Evolutionary conservation across 352 stramenopile species (phyloP).

Genomic region (Globisporangium camurandrum): DNA sequence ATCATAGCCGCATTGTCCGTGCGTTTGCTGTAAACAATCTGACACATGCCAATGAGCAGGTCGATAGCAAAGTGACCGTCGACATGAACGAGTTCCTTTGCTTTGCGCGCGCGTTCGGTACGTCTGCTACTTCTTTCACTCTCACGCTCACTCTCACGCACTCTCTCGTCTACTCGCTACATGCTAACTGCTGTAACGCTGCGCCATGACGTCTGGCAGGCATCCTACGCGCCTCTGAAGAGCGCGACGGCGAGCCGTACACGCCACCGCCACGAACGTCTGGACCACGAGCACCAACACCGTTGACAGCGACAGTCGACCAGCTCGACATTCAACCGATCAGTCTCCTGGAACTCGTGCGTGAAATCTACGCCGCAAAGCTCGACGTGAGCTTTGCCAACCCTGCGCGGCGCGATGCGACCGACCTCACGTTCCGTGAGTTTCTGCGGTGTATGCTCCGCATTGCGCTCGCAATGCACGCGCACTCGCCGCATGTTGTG

Average conservation of each 20-base stretch:
- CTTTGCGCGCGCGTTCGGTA: slow-evolving; percentile 66
- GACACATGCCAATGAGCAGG: slow-evolving; percentile 12
- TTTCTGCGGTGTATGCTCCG: slow-evolving; percentile 66
- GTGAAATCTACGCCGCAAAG: slow-evolving; percentile 66
- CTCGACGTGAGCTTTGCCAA: slow-evolving; percentile 66
- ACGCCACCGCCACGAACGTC: slow-evolving; percentile 17
- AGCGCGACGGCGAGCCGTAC: slow-evolving; percentile 51
- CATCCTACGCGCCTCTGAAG: slow-evolving; percentile 33
- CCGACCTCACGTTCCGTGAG: slow-evolving; percentile 62
- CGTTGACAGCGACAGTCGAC: no score
- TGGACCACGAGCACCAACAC: slow-evolving; percentile 20
- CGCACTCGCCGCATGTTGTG: slow-evolving; percentile 15
- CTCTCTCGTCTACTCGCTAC: no score
- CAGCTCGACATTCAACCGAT: slow-evolving; percentile 56
- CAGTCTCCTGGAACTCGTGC: slow-evolving; percentile 53
- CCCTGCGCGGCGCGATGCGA: slow-evolving; percentile 29
- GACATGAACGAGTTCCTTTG: slow-evolving; percentile 59
- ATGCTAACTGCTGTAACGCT: neutral
- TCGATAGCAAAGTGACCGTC: slow-evolving; percentile 41
- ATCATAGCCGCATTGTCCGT: no score
- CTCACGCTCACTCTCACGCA: no score
- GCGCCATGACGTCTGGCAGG: no score
- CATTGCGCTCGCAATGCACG: slow-evolving; percentile 61
- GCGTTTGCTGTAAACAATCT: no score
- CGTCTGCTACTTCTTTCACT: slow-evolving; percentile 16